Evolutionary conservation across 345 rosid genomes (phyloP).

Genomic region (Citrus glauca): DNA sequence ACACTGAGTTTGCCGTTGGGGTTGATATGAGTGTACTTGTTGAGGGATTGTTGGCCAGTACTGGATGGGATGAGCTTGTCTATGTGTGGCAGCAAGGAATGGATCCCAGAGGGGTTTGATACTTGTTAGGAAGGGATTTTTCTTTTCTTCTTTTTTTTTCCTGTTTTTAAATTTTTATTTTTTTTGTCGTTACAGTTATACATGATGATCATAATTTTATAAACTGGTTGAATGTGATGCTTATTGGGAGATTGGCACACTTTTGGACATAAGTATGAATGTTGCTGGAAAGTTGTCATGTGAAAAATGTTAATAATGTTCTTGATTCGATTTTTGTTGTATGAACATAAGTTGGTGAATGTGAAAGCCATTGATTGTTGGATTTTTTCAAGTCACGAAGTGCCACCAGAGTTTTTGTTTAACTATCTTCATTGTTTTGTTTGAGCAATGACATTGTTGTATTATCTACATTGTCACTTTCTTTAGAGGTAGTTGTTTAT

Average conservation of each 20-base stretch:
- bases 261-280: not conserved
- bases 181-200: not conserved
- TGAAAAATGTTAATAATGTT: not conserved
- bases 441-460: not conserved
- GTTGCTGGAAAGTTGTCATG: not conserved
- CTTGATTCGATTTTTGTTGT: not conserved
- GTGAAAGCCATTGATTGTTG: not conserved
- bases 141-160: not conserved
- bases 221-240: not conserved
- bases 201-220: not conserved
- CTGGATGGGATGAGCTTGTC: constrained; percentile 95
- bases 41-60: constrained; percentile 81
- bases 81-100: constrained; percentile 94
- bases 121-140: constrained; percentile 8
- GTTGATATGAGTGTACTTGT: constrained; percentile 94
- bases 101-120: constrained; percentile 70
- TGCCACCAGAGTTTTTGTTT: not conserved
- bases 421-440: not conserved
- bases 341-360: not conserved
- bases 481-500: not conserved
- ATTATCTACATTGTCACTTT: not conserved
- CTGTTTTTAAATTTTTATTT: not conserved
- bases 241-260: not conserved
- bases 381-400: not conserved
- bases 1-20: constrained; percentile 82